Conservation (phyloP, 192 early-diverging fungal species). For the Cladochytrium replicatum region DNA sequence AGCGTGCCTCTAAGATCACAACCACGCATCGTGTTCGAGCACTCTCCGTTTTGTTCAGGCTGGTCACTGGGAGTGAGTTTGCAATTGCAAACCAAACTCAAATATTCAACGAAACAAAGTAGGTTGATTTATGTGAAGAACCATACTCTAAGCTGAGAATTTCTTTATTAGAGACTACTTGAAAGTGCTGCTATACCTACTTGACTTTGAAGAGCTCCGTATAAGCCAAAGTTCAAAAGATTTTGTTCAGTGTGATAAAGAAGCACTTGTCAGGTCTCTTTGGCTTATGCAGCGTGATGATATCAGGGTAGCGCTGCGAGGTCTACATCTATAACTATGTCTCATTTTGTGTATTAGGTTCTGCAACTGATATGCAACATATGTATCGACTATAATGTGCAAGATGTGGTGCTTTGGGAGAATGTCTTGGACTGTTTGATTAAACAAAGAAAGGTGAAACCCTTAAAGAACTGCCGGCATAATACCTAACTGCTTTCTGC, state of each 20-base stretch:
- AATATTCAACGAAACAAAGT: background rate
- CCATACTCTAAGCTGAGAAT: too few relatives aligned
- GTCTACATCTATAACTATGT: background rate
- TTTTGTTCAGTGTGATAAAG: conserved; percentile 56
- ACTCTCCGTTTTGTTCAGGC: conserved; percentile 44
- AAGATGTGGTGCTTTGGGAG: conserved; percentile 49
- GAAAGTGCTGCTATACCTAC: conserved; percentile 52
- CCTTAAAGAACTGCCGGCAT: too few relatives aligned
- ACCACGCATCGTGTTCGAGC: conserved; percentile 51
- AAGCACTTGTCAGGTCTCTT: conserved; percentile 53
- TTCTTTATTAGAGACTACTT: conserved; percentile 45
- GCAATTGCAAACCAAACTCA: conserved; percentile 8
- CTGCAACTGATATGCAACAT: conserved; percentile 61
- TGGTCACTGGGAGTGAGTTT: conserved; percentile 38
- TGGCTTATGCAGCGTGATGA: conserved; percentile 56
- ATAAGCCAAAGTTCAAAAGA: conserved; percentile 46
- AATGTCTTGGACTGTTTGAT: conserved; percentile 46
- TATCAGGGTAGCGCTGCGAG: conserved; percentile 25
- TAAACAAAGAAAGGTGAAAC: conserved; percentile 20
- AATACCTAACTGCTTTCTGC: too few relatives aligned
- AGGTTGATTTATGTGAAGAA: too few relatives aligned
- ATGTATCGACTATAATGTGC: conserved; percentile 57
- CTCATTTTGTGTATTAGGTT: conserved; percentile 21
- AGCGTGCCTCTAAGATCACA: conserved; percentile 22
- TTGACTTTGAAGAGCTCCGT: conserved; percentile 60